phyloP scores from a whole-genome alignment of 108 stramenopile species.

The Seminavis robusta region DNA sequence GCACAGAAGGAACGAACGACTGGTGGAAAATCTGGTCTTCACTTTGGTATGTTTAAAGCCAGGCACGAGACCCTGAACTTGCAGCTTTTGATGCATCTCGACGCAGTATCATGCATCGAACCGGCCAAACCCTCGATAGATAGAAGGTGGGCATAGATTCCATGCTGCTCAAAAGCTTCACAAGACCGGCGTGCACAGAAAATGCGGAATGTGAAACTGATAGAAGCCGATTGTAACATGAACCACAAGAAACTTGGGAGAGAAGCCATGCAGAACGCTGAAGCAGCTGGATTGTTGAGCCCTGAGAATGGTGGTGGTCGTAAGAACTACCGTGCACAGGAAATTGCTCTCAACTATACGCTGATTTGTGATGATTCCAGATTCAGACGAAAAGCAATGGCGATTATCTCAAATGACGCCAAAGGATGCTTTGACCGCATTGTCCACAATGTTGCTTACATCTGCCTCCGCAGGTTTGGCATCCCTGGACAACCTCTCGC shows the following conservation, averaged over 20 bases:
- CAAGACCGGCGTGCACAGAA: conserved; percentile 1
- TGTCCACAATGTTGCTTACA: conserved; percentile 4
- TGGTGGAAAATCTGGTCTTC: not conserved
- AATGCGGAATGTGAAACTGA: conserved; percentile 4
- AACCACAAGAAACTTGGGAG: conserved; percentile 2
- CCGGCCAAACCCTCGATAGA: conserved; percentile 1
- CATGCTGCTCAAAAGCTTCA: conserved; percentile 11
- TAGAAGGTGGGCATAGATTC: conserved; percentile 2
- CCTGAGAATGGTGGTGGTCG: conserved; percentile 2
- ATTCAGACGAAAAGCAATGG: not conserved
- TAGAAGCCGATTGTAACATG: conserved; percentile 10
- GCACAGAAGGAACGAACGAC: not conserved
- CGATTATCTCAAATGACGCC: conserved; percentile 14
- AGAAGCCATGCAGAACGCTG: conserved; percentile 2
- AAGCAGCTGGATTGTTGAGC: not conserved
- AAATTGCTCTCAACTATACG: not conserved
- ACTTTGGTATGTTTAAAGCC: conserved; percentile 7
- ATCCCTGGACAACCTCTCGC: not conserved
- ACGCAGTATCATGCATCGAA: not conserved
- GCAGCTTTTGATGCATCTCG: not conserved
- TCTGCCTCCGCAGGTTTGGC: conserved; percentile 12
- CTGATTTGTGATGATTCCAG: conserved; percentile 8
- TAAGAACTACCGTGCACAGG: not conserved
- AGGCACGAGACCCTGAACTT: not conserved
- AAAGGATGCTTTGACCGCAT: conserved; percentile 19